phyloP scores from a whole-genome alignment of 2,329 filamentous ascomycete genomes.

The Claviceps pazoutovae region DNA sequence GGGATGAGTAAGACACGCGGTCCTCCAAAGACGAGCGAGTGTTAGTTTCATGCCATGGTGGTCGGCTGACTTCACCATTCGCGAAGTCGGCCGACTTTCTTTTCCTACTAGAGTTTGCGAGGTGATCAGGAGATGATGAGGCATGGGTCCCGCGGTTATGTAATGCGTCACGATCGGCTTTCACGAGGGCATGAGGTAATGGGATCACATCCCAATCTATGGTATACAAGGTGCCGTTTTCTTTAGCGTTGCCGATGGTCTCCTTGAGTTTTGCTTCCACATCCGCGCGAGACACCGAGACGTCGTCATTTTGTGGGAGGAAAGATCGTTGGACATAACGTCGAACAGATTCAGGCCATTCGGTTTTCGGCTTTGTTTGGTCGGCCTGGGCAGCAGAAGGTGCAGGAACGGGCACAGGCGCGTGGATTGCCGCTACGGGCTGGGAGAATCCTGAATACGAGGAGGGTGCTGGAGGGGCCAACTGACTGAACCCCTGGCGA shows the following conservation, averaged over 20 bases:
- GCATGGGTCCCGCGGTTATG: conserved; percentile 21
- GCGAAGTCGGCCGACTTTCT: conserved; percentile 62
- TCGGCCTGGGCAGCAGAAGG: conserved; percentile 13
- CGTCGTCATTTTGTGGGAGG: conserved; percentile 53
- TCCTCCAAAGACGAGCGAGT: conserved; percentile 48
- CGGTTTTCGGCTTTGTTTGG: conserved; percentile 45
- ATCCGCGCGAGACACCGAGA: conserved; percentile 48
- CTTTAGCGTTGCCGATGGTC: conserved; percentile 71
- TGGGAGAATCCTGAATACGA: conserved; percentile 18
- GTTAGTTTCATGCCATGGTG: conserved; percentile 67
- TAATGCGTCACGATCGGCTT: conserved; percentile 48
- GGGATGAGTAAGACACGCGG: conserved; percentile 52
- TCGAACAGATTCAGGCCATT: conserved; percentile 73
- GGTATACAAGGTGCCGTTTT: conserved; percentile 53
- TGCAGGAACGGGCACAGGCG: conserved; percentile 17
- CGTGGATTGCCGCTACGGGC: conserved; percentile 14
- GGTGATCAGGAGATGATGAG: conserved; percentile 12
- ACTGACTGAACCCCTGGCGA: conserved; percentile 43
- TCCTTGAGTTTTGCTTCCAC: conserved; percentile 76
- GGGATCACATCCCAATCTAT: conserved; percentile 76
- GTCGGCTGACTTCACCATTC: conserved; percentile 38
- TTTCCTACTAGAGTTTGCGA: conserved; percentile 47
- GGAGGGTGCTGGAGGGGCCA: conserved; percentile 22
- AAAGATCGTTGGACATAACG: conserved; percentile 85
- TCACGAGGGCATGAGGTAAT: conserved; percentile 72